Conservation (phyloP, 176 grass and related monocot genomes). For the Puccinellia tenuiflora region DNA sequence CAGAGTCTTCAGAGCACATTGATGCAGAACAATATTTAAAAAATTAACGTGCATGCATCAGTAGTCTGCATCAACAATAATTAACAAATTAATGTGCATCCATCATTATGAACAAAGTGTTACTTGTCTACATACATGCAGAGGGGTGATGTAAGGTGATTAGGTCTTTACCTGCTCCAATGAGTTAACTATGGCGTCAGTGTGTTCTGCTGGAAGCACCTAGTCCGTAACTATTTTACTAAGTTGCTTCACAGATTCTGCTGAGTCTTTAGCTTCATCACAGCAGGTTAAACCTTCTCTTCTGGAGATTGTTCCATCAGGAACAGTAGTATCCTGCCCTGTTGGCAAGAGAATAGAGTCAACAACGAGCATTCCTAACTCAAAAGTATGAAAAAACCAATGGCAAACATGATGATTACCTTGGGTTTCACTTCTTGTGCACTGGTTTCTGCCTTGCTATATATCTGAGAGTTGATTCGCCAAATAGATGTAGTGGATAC, state of each 20-base stretch:
- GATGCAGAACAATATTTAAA: background rate
- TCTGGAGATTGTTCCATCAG: background rate
- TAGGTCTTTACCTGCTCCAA: slow-evolving; percentile 11
- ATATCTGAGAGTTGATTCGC: slow-evolving; percentile 1
- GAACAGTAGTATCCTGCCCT: slow-evolving; percentile 23
- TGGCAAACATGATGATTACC: slow-evolving; percentile 16
- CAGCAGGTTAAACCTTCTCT: background rate
- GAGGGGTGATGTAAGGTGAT: background rate
- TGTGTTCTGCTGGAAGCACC: background rate
- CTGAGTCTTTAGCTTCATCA: background rate
- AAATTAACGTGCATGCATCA: background rate
- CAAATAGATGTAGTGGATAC: background rate
- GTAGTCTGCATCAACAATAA: slow-evolving; percentile 26
- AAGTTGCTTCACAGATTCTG: slow-evolving; percentile 9
- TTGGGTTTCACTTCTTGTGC: slow-evolving; percentile 8
- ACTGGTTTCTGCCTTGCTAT: background rate
- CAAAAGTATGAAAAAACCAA: background rate
- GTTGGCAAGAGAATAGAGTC: slow-evolving; percentile 3
- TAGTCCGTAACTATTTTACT: background rate
- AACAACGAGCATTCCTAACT: background rate
- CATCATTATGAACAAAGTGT: background rate
- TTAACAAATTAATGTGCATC: background rate
- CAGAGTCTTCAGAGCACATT: background rate
- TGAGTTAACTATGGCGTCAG: background rate
- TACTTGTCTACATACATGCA: background rate